These are phyloP conservation scores for Auxenochlorella pyrenoidosa DNA, from an alignment of 139 green algal genomes.

Conservation along the genomic window DNA sequence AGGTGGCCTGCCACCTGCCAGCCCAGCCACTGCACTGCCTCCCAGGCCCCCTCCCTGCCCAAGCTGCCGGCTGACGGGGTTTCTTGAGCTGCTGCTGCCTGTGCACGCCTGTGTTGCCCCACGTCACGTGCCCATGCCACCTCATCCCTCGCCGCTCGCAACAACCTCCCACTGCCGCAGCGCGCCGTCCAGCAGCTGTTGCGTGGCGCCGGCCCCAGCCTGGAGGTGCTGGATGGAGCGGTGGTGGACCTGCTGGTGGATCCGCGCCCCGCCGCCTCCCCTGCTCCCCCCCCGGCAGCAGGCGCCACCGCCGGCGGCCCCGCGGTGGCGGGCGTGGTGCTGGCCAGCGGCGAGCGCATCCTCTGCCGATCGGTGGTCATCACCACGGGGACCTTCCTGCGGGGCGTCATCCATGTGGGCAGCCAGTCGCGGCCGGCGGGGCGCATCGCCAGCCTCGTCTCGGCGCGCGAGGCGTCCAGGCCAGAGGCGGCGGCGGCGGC, in stretches of 20 bases:
- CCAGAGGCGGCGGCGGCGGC: constrained; percentile 17
- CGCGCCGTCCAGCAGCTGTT: constrained; percentile 49
- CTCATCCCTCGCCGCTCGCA: too few species aligned
- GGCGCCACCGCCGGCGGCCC: not conserved
- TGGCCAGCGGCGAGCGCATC: constrained; percentile 51
- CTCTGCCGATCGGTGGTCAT: constrained; percentile 51
- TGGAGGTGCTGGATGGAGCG: constrained; percentile 59
- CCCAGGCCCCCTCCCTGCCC: too few species aligned
- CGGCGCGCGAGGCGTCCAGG: not conserved
- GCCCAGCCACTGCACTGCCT: too few species aligned
- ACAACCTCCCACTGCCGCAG: not conserved
- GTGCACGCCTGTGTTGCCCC: too few species aligned
- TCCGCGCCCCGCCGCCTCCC: not conserved
- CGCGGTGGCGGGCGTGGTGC: constrained; percentile 43
- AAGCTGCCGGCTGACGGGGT: too few species aligned
- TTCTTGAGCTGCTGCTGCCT: too few species aligned
- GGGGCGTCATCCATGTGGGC: constrained; percentile 63
- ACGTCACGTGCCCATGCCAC: too few species aligned
- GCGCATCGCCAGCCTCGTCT: constrained; percentile 48
- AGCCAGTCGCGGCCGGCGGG: constrained; percentile 52
- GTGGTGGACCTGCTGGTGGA: constrained; percentile 61
- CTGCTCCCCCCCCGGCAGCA: not conserved
- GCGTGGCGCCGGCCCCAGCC: not conserved
- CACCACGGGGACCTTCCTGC: constrained; percentile 68
- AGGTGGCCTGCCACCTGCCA: too few species aligned